Base-by-base conservation (phyloP, 2,329 filamentous ascomycete species). In the Aspergillus unguis region DNA sequence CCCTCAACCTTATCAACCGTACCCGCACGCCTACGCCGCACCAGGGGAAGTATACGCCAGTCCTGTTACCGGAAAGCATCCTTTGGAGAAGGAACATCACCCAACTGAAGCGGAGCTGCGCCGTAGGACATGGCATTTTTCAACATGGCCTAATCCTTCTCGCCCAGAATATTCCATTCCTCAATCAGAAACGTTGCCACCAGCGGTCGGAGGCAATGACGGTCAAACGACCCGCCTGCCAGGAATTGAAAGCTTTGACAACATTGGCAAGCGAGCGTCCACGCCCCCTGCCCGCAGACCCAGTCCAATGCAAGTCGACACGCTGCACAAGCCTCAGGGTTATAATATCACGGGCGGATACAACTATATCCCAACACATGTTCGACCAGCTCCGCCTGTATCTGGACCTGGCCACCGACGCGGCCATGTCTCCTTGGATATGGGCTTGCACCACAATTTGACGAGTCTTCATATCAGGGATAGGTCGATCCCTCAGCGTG, bases 241-340 rank as follows among this genome's bases (percentile, higher is more conserved):
- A 1, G 91, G 92, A 10, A 96, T 96, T 59, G 90, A 95, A 68
- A 95, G 90, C 11, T 96, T 96, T 62, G 90, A 92, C 64, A 85
- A 89, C 51, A 77, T 88, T 26, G 65, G 64, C 26, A 86, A 84
- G 53, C 81, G 81, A 23, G 80, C 84, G 1, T 69, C 77, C 9
- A 83, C 87, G 0, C 84, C 86, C 6, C 81, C 83, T 1, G 80
- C 83, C 44, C 83, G 86, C 43, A 80, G 81, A 49, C 78, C 83
- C 2, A 91, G 88, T 48, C 88, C 90, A 0, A 92, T 94, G 88
- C 82, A 87, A 65, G 73, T 91, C 7, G 90, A 95, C 60, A 64
- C 72, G 38, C 75, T 75, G 3, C 71, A 46, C 60, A 75, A 11
- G 50, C 72, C 64, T n/a, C 58, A 61, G 3, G 62, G 50, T 33